A percentile compares a stretch with the other conserved stretches of the same genome.
phyloP scores from a whole-genome alignment of 2,329 filamentous ascomycete genomes.

The Mariannaea sp. region DNA sequence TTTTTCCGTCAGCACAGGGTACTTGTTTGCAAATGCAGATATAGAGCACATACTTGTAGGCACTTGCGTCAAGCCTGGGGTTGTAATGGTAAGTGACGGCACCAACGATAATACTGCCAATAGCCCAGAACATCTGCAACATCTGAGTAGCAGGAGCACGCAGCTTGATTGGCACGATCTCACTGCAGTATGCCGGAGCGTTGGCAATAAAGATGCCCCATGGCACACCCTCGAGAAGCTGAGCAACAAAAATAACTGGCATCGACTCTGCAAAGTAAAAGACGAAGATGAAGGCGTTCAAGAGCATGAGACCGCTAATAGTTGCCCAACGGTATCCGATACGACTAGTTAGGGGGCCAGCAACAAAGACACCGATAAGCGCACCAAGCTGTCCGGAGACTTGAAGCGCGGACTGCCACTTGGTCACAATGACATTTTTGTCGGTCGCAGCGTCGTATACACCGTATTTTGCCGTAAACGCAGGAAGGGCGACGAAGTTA shows the following conservation, averaged over 20 bases:
- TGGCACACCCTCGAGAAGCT: constrained; percentile 62
- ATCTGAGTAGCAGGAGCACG: constrained; percentile 62
- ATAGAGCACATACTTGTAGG: constrained; percentile 25
- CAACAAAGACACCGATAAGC: constrained; percentile 44
- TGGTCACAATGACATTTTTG: constrained; percentile 45
- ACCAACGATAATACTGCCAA: constrained; percentile 63
- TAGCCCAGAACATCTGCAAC: constrained; percentile 68
- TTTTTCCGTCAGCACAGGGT: constrained; percentile 27
- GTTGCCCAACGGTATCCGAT: constrained; percentile 47
- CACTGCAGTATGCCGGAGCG: constrained; percentile 63
- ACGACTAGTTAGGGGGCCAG: constrained; percentile 45
- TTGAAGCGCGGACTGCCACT: constrained; percentile 48
- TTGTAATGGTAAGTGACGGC: constrained; percentile 60
- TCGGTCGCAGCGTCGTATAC: constrained; percentile 25
- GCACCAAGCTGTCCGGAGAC: constrained; percentile 43
- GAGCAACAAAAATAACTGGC: constrained; percentile 51
- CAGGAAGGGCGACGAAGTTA: constrained; percentile 50
- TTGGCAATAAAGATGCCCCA: constrained; percentile 70
- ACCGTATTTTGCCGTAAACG: constrained; percentile 47
- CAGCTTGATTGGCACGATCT: constrained; percentile 62
- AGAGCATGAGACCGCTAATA: constrained; percentile 43
- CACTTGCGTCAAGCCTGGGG: neutral
- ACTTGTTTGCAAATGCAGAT: constrained; percentile 34
- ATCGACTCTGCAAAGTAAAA: constrained; percentile 59
- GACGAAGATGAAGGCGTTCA: constrained; percentile 50